phyloP scores from a whole-genome alignment of 2,329 filamentous ascomycete genomes.

The Aspergillus amoenus region DNA sequence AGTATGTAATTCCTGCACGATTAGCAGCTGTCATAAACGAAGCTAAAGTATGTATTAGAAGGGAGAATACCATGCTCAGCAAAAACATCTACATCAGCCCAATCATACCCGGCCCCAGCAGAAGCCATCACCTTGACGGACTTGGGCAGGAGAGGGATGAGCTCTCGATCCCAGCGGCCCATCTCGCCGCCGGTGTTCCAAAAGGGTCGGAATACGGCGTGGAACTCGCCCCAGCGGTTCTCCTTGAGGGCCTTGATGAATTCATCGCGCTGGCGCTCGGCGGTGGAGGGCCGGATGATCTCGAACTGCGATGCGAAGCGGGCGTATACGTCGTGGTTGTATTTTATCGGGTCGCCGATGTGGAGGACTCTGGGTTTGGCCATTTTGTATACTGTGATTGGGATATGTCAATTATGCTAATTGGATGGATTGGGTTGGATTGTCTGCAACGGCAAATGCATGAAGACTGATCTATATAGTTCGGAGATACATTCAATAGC shows the following conservation, averaged over 20 bases:
- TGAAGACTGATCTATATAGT: not conserved
- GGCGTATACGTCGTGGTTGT: slow-evolving; percentile 46
- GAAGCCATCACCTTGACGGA: slow-evolving; percentile 59
- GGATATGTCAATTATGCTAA: slow-evolving; percentile 10
- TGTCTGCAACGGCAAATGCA: not conserved
- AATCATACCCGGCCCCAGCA: slow-evolving; percentile 64
- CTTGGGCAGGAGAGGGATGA: slow-evolving; percentile 55
- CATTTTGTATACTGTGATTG: slow-evolving; percentile 6
- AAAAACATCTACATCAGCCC: slow-evolving; percentile 61
- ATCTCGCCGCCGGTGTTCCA: slow-evolving; percentile 67
- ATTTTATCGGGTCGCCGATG: slow-evolving; percentile 50
- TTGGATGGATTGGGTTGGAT: not conserved
- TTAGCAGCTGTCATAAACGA: too few species aligned
- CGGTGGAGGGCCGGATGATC: slow-evolving; percentile 40
- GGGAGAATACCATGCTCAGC: slow-evolving; percentile 58
- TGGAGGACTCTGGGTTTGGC: slow-evolving; percentile 42
- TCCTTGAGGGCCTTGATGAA: slow-evolving; percentile 46
- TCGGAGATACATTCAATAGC: slow-evolving; percentile 6
- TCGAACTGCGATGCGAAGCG: slow-evolving; percentile 43
- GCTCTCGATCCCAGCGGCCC: slow-evolving; percentile 61
- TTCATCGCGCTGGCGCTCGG: slow-evolving; percentile 30
- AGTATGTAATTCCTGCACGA: slow-evolving; percentile 51
- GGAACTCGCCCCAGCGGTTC: slow-evolving; percentile 38
- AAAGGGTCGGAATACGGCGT: slow-evolving; percentile 59
- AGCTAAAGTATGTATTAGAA: too few species aligned